A percentile compares a stretch with the other conserved stretches of the same genome.
These are phyloP conservation scores for Xerocomus spinulosus DNA, from an alignment of 768 basidiomycete genomes.

Conservation along the genomic window DNA sequence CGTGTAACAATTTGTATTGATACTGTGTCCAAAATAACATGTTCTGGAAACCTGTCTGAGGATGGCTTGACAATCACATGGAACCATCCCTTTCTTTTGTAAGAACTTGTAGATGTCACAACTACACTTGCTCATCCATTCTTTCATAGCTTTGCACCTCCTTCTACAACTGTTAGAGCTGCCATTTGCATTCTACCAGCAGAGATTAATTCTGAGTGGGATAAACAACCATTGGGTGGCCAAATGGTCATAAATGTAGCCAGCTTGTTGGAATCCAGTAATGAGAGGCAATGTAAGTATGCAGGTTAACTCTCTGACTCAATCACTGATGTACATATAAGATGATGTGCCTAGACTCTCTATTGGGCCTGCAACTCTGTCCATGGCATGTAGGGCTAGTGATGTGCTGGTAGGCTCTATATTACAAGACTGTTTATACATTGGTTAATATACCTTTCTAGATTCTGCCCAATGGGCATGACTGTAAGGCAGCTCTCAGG, in stretches of 20 bases:
- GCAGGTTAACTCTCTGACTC: background rate
- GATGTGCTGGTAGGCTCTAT: background rate
- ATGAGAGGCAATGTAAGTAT: background rate
- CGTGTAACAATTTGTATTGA: background rate
- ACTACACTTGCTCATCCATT: background rate
- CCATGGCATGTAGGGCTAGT: background rate
- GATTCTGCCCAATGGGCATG: background rate
- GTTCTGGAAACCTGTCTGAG: background rate
- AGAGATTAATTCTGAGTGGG: background rate
- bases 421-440: background rate
- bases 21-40: background rate
- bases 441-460: background rate
- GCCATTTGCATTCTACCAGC: background rate
- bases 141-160: background rate
- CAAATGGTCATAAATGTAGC: background rate
- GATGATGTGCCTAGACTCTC: background rate
- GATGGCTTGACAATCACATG: background rate
- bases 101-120: background rate
- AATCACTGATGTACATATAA: background rate
- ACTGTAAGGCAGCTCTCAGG: background rate
- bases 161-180: background rate
- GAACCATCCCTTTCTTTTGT: conserved; percentile 2
- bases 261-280: background rate
- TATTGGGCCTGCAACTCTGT: background rate
- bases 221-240: background rate